A percentile compares a stretch with the other conserved stretches of the same genome.
Evolutionary conservation across 805 yeast species (phyloP).

Genomic region (Millerozyma miso): DNA sequence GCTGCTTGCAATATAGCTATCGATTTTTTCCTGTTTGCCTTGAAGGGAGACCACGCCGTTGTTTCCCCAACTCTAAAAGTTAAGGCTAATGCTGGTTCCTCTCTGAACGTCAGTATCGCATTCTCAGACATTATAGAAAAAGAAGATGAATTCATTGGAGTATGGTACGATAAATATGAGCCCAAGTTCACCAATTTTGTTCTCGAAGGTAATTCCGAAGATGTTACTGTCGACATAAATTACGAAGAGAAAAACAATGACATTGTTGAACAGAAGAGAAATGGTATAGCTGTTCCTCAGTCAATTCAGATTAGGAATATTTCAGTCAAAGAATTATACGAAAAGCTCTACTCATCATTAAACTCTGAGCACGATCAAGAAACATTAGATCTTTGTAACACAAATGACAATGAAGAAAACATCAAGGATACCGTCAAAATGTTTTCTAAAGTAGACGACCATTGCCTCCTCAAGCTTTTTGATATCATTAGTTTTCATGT

Average conservation of each 20-base stretch:
- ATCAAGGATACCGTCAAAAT: constrained; percentile 34
- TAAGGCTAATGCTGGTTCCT: constrained; percentile 11
- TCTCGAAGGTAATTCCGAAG: constrained; percentile 12
- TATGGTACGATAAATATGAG: constrained; percentile 32
- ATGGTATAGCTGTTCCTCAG: constrained; percentile 9
- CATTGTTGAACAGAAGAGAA: constrained; percentile 13
- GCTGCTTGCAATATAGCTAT: constrained; percentile 28
- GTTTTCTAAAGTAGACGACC: constrained; percentile 20
- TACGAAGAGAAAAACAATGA: constrained; percentile 10
- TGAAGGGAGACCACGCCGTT: constrained; percentile 4
- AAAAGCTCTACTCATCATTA: constrained; percentile 13
- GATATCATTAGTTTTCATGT: constrained; percentile 23
- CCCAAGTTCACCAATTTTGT: constrained; percentile 19
- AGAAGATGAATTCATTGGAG: constrained; percentile 32
- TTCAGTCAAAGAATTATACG: constrained; percentile 17
- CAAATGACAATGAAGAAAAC: constrained; percentile 25
- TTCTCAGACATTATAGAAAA: constrained; percentile 28
- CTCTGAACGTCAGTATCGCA: constrained; percentile 4
- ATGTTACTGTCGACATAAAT: constrained; percentile 9
- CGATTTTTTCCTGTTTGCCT: constrained; percentile 22
- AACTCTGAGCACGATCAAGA: constrained; percentile 5
- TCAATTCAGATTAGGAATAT: constrained; percentile 17
- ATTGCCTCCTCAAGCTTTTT: constrained; percentile 20
- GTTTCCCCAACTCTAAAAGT: constrained; percentile 10
- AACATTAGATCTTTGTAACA: constrained; percentile 22